Evolutionary conservation across 2,329 filamentous ascomycete species (phyloP).

Genomic region (Westerdykella ornata): DNA sequence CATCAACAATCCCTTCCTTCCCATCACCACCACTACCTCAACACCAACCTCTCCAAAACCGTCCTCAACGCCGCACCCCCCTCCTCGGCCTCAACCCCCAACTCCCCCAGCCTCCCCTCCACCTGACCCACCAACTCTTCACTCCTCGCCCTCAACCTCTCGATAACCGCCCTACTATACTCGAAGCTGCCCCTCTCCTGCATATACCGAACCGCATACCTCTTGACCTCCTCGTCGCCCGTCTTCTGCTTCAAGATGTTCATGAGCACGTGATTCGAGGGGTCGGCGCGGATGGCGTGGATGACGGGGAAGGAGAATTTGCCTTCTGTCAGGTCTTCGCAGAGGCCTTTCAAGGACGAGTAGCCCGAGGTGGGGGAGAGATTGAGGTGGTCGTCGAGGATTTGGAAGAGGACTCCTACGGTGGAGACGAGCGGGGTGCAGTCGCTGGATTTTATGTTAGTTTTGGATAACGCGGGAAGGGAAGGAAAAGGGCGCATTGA

Average conservation of each 20-base stretch:
- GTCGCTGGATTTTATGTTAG: constrained; percentile 44
- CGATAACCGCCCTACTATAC: constrained; percentile 62
- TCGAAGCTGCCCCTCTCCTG: constrained; percentile 81
- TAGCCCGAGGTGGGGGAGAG: constrained; percentile 56
- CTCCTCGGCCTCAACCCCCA: constrained; percentile 30
- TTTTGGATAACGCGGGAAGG: constrained; percentile 2
- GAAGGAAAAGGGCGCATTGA: constrained; percentile 6
- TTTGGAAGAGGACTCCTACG: constrained; percentile 81
- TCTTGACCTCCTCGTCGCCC: constrained; percentile 77
- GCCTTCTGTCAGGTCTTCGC: constrained; percentile 91
- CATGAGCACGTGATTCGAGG: constrained; percentile 68
- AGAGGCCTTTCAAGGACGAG: constrained; percentile 83
- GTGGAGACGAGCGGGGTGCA: constrained; percentile 80
- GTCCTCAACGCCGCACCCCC: constrained; percentile 36
- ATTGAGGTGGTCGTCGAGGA: constrained; percentile 91
- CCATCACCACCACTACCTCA: constrained; percentile 11
- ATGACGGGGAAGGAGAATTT: constrained; percentile 97
- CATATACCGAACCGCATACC: constrained; percentile 88
- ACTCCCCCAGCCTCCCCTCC: constrained; percentile 32
- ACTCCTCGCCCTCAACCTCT: constrained; percentile 41
- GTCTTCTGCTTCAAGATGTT: constrained; percentile 92
- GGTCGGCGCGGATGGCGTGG: constrained; percentile 77
- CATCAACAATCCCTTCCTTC: too few relatives aligned
- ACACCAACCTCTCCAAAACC: constrained; percentile 40
- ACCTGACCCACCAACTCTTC: constrained; percentile 39